Evolutionary conservation across 306 rosid species (phyloP).

Genomic region (Cicer pinnatifidum): DNA sequence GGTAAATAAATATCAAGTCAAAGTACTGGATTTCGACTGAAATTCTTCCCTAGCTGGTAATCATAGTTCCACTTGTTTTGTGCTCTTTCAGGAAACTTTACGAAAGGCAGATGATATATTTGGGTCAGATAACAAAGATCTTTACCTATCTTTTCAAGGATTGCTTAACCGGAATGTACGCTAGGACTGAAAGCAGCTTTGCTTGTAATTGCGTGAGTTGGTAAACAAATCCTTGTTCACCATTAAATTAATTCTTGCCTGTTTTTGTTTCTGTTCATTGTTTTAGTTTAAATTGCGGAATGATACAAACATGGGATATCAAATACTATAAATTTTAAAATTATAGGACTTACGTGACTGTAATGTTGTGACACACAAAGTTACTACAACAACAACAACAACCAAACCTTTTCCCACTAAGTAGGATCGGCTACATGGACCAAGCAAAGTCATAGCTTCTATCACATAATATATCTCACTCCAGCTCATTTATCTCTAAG

Average conservation of each 20-base stretch:
- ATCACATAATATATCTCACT: no score
- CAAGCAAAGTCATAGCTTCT: no score
- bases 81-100: conserved; percentile 76
- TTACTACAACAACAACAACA: no score
- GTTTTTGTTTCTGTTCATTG: background rate
- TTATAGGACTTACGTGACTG: background rate
- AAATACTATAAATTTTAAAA: background rate
- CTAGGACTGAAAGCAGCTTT: conserved; percentile 51
- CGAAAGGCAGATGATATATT: conserved; percentile 97
- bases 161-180: conserved; percentile 81
- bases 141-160: conserved; percentile 88
- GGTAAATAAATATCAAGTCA: conserved; percentile 54
- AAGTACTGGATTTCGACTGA: conserved; percentile 30
- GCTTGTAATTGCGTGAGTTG: conserved; percentile 44
- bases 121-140: conserved; percentile 95
- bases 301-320: background rate
- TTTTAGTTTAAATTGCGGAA: background rate
- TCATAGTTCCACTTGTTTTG: conserved; percentile 33
- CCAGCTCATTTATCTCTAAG: no score
- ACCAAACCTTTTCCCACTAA: no score
- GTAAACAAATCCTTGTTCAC: conserved; percentile 47
- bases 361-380: no score
- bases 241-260: conserved; percentile 22
- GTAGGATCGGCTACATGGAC: no score
- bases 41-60: conserved; percentile 30